Evolutionary conservation across 352 stramenopile species (phyloP), one percentile per base, ranked within the genome.

Genomic region (Pythium volutum): DNA sequence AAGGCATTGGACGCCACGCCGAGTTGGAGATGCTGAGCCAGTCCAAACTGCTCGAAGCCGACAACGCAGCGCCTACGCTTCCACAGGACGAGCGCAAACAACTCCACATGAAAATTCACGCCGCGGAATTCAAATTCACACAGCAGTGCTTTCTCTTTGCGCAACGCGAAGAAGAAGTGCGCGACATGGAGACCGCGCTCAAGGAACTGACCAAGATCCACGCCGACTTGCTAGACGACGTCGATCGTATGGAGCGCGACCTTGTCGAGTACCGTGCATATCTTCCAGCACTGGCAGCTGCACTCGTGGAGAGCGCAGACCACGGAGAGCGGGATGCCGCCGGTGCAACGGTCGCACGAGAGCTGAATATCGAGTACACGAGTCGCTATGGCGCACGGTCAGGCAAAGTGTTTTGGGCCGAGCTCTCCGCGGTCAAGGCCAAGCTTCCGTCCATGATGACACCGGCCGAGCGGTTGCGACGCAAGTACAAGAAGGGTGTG

Each of bases 361-460:
- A 88, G 41, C 71, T 93, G 16, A 78, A 88, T 27, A 69, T 74
- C 23, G 80, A 90, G 38, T 93, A 90, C 62, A 67, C 72, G n/a
- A 76, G 57, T 34, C 59, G 59, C 34, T 73, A 66, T 12, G 77
- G 77, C 22, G 68, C 51, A 0, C 82, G 76, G 45, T 83, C 78
- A 1, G 66, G 71, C n/a, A 87, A 81, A 34, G 78, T 89, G 31
- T 70, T 76, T 4, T 93, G 81, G 84, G 76, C 79, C 1, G 84
- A 91, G 38, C 36, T 93, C 8, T 84, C 81, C 4, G 84, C 81
- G 4, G 81, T 91, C 68, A 89, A 88, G 53, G 72, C 80, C 12
- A 88, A 84, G 53, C 53, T 93, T 10, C 81, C 81, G 4, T 91
- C 80, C 4, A 88, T 90, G 75, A 88, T 93, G 72, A 89, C 81